A percentile compares a stretch with the other conserved stretches of the same genome.
Evolutionary conservation across 441 rosid genomes (phyloP).

Genomic region (Euphorbia corollata): DNA sequence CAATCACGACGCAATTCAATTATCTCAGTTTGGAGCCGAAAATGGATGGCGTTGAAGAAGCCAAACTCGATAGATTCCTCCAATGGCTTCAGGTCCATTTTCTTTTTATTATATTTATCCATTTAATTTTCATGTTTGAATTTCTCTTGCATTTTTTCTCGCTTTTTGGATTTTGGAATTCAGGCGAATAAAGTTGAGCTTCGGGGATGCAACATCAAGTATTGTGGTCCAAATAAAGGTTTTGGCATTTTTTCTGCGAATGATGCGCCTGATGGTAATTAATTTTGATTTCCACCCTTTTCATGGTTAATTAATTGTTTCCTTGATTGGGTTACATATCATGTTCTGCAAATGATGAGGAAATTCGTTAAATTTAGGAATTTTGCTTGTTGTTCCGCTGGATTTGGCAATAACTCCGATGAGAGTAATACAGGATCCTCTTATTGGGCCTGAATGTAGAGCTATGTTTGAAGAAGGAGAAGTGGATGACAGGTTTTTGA

Average conservation of each 20-base stretch:
- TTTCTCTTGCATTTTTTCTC: not conserved
- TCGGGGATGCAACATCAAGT: constrained; percentile 60
- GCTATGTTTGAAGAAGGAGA: constrained; percentile 73
- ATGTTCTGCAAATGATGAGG: not conserved
- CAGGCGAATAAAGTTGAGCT: constrained; percentile 69
- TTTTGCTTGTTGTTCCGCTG: constrained; percentile 68
- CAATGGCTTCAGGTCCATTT: constrained; percentile 61
- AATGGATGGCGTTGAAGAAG: constrained; percentile 47
- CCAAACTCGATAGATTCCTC: constrained; percentile 47
- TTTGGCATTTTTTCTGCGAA: constrained; percentile 55
- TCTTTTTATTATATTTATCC: not conserved
- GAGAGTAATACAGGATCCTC: constrained; percentile 93
- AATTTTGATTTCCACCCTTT: not conserved
- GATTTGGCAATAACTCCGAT: constrained; percentile 86
- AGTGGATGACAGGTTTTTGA: constrained; percentile 84
- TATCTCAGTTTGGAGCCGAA: not conserved
- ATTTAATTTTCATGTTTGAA: not conserved
- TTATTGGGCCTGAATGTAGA: constrained; percentile 73
- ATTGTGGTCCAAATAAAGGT: constrained; percentile 54
- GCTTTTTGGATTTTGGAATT: constrained; percentile 3
- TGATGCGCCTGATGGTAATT: constrained; percentile 42
- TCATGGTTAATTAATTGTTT: not conserved
- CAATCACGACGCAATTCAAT: not conserved
- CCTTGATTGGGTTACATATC: not conserved
- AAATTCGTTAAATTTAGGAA: constrained; percentile 38